Conservation (phyloP, 139 green algal genomes). For the Chlorella sp. region DNA sequence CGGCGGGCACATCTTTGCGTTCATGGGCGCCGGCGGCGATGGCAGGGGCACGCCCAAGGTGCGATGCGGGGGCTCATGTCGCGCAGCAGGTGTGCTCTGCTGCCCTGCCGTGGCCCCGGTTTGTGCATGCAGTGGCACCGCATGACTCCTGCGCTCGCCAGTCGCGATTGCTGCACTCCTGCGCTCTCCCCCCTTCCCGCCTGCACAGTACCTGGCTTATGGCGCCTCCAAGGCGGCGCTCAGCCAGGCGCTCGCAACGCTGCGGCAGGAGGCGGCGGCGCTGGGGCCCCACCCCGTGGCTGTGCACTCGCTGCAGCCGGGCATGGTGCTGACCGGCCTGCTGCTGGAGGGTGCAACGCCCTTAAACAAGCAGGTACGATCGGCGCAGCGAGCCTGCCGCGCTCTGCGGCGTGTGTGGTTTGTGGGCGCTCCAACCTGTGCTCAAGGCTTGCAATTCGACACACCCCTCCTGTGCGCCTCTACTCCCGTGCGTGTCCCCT, state of each 20-base stretch:
- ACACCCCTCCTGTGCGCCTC: no score
- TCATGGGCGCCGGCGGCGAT: slow-evolving; percentile 83
- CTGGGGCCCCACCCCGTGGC: slow-evolving; percentile 30
- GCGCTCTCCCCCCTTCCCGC: background rate
- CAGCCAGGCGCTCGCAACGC: slow-evolving; percentile 64
- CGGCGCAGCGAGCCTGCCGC: no score
- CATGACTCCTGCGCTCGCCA: background rate
- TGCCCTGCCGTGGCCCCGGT: background rate
- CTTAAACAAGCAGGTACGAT: slow-evolving; percentile 60
- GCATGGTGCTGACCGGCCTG: slow-evolving; percentile 93
- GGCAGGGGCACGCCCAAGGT: slow-evolving; percentile 65
- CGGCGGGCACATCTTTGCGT: slow-evolving; percentile 89
- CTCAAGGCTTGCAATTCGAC: no score
- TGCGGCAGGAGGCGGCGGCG: slow-evolving; percentile 54
- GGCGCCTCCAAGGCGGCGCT: slow-evolving; percentile 86
- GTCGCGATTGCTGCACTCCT: no score
- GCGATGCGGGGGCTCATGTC: background rate
- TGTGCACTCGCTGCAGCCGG: slow-evolving; percentile 74
- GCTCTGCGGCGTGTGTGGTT: no score
- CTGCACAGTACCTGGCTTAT: slow-evolving; percentile 79
- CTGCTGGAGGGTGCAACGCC: slow-evolving; percentile 75
- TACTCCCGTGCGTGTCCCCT: no score
- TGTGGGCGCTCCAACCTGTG: no score
- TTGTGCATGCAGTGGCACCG: background rate
- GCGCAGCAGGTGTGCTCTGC: background rate